A percentile compares a stretch with the other conserved stretches of the same genome.
Evolutionary conservation across 2,329 filamentous ascomycete species (phyloP).

Genomic region (Camillea tinctor): DNA sequence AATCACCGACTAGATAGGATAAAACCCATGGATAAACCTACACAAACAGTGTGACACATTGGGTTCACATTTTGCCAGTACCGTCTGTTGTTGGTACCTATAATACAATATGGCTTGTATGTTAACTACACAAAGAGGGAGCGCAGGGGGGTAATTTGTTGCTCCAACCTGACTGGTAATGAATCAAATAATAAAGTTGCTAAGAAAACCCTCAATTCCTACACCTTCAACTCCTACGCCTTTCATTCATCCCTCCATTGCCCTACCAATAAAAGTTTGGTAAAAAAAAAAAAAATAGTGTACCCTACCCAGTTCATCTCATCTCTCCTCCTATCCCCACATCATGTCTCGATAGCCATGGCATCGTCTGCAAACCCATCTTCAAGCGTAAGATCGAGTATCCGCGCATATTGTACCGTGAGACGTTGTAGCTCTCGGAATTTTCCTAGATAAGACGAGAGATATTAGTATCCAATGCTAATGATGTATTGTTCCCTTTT

Average conservation of each 20-base stretch:
- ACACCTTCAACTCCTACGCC: background rate
- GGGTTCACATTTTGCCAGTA: too few species aligned
- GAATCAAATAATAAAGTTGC: background rate
- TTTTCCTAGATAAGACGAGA: constrained; percentile 66
- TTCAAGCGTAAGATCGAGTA: constrained; percentile 63
- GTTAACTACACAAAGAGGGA: background rate
- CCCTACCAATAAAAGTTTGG: background rate
- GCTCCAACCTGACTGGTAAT: background rate
- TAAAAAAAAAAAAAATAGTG: background rate
- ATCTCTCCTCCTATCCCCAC: background rate
- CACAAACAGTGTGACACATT: too few species aligned
- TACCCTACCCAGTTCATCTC: background rate
- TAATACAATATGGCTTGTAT: background rate
- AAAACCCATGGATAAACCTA: too few species aligned
- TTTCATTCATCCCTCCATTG: background rate
- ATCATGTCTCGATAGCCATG: constrained; percentile 30
- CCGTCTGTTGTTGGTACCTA: background rate
- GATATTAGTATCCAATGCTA: constrained; percentile 25
- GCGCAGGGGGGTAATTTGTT: background rate
- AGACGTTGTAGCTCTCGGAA: constrained; percentile 90
- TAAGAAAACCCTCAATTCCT: background rate
- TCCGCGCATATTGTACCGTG: constrained; percentile 89
- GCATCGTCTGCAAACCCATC: constrained; percentile 43
- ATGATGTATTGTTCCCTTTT: too few species aligned
- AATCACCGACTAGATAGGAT: background rate